These are phyloP conservation scores for Nadsonia commutata DNA, from an alignment of 1,139 yeast genomes.

Conservation along the genomic window DNA sequence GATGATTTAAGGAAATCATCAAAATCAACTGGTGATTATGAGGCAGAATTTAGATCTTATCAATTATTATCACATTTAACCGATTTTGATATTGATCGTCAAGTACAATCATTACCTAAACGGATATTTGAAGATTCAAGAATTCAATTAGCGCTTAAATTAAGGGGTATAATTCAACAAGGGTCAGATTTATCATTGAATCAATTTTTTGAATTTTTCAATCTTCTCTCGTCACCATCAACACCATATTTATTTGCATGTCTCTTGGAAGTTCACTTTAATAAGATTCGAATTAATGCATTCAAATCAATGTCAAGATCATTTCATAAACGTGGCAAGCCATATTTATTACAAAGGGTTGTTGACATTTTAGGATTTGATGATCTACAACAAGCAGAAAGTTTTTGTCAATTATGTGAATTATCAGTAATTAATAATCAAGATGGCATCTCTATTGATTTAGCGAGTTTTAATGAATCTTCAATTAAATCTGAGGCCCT, in stretches of 20 bases:
- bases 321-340: slow-evolving; percentile 57
- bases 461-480: slow-evolving; percentile 37
- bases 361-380: slow-evolving; percentile 52
- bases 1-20: slow-evolving; percentile 63
- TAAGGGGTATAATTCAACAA: slow-evolving; percentile 53
- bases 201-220: slow-evolving; percentile 38
- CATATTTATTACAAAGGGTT: slow-evolving; percentile 38
- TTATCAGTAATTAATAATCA: slow-evolving; percentile 35
- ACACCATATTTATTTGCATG: slow-evolving; percentile 66
- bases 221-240: slow-evolving; percentile 29
- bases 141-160: slow-evolving; percentile 59
- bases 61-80: slow-evolving; percentile 64
- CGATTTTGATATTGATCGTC: slow-evolving; percentile 77
- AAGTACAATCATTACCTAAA: slow-evolving; percentile 52
- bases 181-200: slow-evolving; percentile 20
- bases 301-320: slow-evolving; percentile 53
- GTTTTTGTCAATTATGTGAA: slow-evolving; percentile 52
- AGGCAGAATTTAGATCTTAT: slow-evolving; percentile 88
- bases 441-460: slow-evolving; percentile 35
- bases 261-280: slow-evolving; percentile 65
- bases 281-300: slow-evolving; percentile 66
- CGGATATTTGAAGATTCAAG: slow-evolving; percentile 36
- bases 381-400: slow-evolving; percentile 33
- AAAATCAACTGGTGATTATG: slow-evolving; percentile 45
- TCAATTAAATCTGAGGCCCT: slow-evolving; percentile 33